Percentiles rank a stretch among this genome's conserved stretches.
These are phyloP conservation scores for Entomortierella chlamydospora DNA, from an alignment of 192 early-diverging fungal genomes.

Conservation along the genomic window DNA sequence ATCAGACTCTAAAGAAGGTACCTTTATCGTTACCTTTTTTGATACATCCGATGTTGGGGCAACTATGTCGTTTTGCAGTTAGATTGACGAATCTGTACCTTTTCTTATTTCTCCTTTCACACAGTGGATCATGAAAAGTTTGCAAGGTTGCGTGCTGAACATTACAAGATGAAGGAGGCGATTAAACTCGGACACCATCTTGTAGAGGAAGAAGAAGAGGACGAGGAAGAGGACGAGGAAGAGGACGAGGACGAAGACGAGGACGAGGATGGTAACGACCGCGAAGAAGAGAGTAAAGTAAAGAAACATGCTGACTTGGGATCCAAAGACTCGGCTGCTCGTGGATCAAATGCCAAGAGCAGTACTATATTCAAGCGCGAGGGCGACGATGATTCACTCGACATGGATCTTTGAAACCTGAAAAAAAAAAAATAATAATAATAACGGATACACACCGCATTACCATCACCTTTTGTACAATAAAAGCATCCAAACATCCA, in stretches of 20 bases:
- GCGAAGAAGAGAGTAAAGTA: too few relatives aligned
- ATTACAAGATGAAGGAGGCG: slow-evolving; percentile 92
- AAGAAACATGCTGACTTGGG: too few relatives aligned
- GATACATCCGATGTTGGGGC: background rate
- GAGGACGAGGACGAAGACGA: slow-evolving; percentile 12
- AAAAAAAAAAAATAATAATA: too few relatives aligned
- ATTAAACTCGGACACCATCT: slow-evolving; percentile 63
- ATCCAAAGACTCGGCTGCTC: too few relatives aligned
- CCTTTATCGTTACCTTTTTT: background rate
- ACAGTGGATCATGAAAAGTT: slow-evolving; percentile 78
- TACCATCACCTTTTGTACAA: background rate
- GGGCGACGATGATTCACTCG: slow-evolving; percentile 51
- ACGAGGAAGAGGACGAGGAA: slow-evolving; percentile 58
- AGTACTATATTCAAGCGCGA: slow-evolving; percentile 8
- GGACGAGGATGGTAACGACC: too few relatives aligned
- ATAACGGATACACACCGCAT: too few relatives aligned
- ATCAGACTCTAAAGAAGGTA: slow-evolving; percentile 8
- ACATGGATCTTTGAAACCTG: slow-evolving; percentile 27
- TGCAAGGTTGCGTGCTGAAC: slow-evolving; percentile 77
- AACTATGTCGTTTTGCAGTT: too few relatives aligned
- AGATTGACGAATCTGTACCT: background rate
- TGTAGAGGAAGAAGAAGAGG: slow-evolving; percentile 64
- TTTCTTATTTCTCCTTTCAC: background rate
- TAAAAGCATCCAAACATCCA: too few relatives aligned
- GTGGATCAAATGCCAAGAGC: background rate